phyloP scores from a whole-genome alignment of 306 rosid species.

The Pueraria montana region DNA sequence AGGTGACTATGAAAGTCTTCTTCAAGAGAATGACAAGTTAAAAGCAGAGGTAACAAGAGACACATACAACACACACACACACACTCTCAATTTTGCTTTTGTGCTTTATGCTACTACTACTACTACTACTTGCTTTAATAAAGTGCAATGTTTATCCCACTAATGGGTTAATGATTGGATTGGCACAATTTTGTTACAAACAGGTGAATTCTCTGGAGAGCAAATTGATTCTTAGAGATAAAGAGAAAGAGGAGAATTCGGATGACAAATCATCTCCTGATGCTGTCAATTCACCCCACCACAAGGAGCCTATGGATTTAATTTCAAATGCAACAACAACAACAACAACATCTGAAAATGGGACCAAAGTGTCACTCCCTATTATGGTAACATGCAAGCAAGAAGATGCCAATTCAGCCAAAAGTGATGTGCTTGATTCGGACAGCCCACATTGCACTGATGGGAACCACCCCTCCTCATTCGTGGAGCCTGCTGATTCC shows the following conservation, averaged over 20 bases:
- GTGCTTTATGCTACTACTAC: slow-evolving; percentile 34
- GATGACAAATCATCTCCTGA: slow-evolving; percentile 53
- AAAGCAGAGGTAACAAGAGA: slow-evolving; percentile 64
- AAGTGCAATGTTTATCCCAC: slow-evolving; percentile 46
- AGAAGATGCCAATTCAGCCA: slow-evolving; percentile 87
- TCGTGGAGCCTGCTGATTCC: slow-evolving; percentile 74
- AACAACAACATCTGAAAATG: slow-evolving; percentile 51
- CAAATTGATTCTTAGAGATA: slow-evolving; percentile 56
- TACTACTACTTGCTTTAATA: slow-evolving; percentile 37
- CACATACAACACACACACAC: background rate
- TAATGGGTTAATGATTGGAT: slow-evolving; percentile 45
- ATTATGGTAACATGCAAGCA: slow-evolving; percentile 65
- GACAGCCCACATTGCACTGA: slow-evolving; percentile 75
- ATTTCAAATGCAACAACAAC: slow-evolving; percentile 51
- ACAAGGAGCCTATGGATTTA: slow-evolving; percentile 50
- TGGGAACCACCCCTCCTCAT: slow-evolving; percentile 60
- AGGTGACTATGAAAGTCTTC: slow-evolving; percentile 69
- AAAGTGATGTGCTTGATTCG: slow-evolving; percentile 78
- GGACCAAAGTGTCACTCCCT: slow-evolving; percentile 52
- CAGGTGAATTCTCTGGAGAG: slow-evolving; percentile 77
- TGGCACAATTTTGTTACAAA: slow-evolving; percentile 24
- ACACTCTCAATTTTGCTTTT: slow-evolving; percentile 35
- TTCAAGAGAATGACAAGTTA: slow-evolving; percentile 64
- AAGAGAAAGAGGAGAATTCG: slow-evolving; percentile 58
- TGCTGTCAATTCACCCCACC: slow-evolving; percentile 52